These are phyloP conservation scores for Dalechampia spathulata DNA, from an alignment of 441 rosid species.

Conservation along the genomic window DNA sequence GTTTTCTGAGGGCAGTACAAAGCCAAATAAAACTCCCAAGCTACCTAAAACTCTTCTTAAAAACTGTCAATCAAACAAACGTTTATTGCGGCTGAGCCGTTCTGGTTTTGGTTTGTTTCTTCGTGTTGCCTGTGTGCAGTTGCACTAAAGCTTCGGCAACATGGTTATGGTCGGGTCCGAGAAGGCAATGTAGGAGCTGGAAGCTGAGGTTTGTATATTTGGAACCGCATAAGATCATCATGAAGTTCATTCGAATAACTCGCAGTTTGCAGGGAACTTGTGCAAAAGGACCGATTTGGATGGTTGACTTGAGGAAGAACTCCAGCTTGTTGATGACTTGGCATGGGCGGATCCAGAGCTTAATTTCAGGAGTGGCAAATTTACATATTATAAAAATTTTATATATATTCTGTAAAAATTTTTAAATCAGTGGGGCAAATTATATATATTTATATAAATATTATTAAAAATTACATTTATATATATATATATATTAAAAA, in stretches of 20 bases:
- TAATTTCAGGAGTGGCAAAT: too few species aligned
- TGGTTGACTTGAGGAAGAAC: slow-evolving; percentile 26
- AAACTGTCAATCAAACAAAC: slow-evolving; percentile 11
- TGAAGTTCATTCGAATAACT: slow-evolving; percentile 29
- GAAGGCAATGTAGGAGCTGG: slow-evolving; percentile 49
- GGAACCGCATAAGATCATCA: slow-evolving; percentile 48
- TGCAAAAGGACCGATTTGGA: slow-evolving; percentile 27
- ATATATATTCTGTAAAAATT: too few species aligned
- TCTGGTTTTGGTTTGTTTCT: slow-evolving; percentile 23
- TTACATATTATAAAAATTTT: too few species aligned
- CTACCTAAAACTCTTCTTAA: slow-evolving; percentile 7
- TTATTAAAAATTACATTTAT: too few species aligned
- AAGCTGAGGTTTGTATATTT: slow-evolving; percentile 80
- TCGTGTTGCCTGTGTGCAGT: slow-evolving; percentile 30
- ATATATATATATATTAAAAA: too few species aligned
- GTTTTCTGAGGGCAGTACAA: too few species aligned
- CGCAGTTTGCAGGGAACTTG: slow-evolving; percentile 23
- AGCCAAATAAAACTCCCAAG: slow-evolving; percentile 5
- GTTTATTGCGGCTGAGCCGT: slow-evolving; percentile 18
- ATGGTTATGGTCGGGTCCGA: slow-evolving; percentile 36
- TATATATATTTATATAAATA: too few species aligned
- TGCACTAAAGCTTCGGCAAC: slow-evolving; percentile 44
- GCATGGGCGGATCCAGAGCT: slow-evolving; percentile 1
- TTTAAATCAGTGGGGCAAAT: too few species aligned
- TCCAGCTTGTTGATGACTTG: slow-evolving; percentile 21